Base-by-base conservation (phyloP, 1,284 basidiomycete species). In the Jaminaea rosea region DNA sequence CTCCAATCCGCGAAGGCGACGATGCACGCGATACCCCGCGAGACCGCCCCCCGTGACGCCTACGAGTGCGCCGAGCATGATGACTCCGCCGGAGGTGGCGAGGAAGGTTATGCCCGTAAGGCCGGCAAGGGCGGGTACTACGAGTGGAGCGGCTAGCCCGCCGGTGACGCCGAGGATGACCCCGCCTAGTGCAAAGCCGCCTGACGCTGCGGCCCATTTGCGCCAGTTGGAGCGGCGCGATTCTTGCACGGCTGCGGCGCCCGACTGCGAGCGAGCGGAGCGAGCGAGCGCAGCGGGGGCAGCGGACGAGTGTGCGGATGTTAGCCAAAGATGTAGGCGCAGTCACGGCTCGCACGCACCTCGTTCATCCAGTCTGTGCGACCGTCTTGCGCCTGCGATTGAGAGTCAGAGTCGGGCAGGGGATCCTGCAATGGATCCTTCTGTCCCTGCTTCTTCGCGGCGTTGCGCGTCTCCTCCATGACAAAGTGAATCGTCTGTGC, bases 401-500 rank as follows among this genome's bases (percentile, higher is more conserved):
- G n/a, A 10, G 34, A 15, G 21, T 15, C 4, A 36, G 34, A 6
- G 21, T 6, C 4, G 21, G 3, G n/a, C 34, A n/a, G n/a, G 6
- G 42, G 56, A 31, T 57, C 55, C 36, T 58, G 53, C 9, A 69
- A 50, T 23, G 63, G 62, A 21, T 66, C 60, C 34, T 56, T 60
- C 48, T 64, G 42, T 17, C 55, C 53, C 41, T 56, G 31, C 49
- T 52, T 39, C 7, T 50, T 52, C 21, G 65, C 60, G 2, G 53
- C 61, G 21, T 45, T 50, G 24, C 60, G 52, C 11, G 63, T 58
- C 28, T 65, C 59, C 42, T 51, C 49, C 59, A 69, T 60, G 56
- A 69, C 63, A 32, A 69, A 69, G 44, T 58, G 65, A 49, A 69
- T 62, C 19, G 63, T 60, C 48, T 68, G 63, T 13, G 62, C n/a